Base-by-base conservation (phyloP, 2,329 filamentous ascomycete genomes). In the Arthroderma sp. region DNA sequence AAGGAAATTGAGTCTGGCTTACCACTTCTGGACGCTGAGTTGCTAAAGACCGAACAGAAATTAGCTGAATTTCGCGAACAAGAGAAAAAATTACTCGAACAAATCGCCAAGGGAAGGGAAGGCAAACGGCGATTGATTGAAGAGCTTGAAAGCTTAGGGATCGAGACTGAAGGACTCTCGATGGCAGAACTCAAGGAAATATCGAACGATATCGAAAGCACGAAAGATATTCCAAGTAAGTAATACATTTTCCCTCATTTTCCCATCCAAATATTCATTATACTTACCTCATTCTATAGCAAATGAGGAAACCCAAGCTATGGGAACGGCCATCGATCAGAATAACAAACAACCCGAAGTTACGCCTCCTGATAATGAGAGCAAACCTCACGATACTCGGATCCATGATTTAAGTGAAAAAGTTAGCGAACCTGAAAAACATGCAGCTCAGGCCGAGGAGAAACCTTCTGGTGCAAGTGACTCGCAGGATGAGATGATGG, bases 1-100 rank as follows among this genome's bases (percentile, higher is more conserved):
- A 71, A 72, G 58, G 75, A 78, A 41, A 75, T 79, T n/a, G 71
- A 78, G 62, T 72, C 73, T 21, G 74, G 71, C 9, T 66, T 79
- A 51, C 73, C 76, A 41, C 68, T 69, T 13, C 63, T 77, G 25
- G 74, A 79, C 53, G 72, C 72, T 25, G 75, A 76, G 58, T 68
- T 79, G 37, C 56, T 62, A 11, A 71, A 67, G 54, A 68, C 68
- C n/a, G 66, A 71, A 59, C 61, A 62, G 9, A 66, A 61, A 55
- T 63, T 74, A n/a, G 64, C 61, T 6, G 63, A 65, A 15, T 65
- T 68, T 51, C 66, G 66, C 17, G 57, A 68, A 62, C 63, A 74
- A 62, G 61, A 74, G 65, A 71, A 72, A 17, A 67, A 69, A 49
- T 61, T 79, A 4, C 60, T 73, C 9, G 69, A 69, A 31, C 75